phyloP scores from a whole-genome alignment of 2,329 filamentous ascomycete species.

The Cercospora berteroae region DNA sequence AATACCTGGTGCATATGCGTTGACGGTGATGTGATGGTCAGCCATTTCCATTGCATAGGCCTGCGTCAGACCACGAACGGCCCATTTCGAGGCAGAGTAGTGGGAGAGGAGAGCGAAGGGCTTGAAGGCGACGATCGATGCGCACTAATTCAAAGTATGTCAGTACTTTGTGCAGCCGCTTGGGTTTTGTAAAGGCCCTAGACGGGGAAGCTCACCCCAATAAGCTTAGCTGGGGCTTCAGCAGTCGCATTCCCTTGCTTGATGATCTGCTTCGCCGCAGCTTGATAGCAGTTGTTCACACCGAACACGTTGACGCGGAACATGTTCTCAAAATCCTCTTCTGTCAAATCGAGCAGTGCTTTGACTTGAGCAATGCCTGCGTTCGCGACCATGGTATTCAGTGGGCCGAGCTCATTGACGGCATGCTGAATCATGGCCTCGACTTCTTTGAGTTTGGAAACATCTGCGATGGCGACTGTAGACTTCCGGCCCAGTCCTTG shows the following conservation, averaged over 20 bases:
- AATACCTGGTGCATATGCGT: constrained; percentile 66
- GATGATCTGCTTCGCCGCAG: constrained; percentile 65
- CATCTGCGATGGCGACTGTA: constrained; percentile 59
- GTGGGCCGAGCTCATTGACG: constrained; percentile 54
- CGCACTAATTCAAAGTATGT: constrained; percentile 18
- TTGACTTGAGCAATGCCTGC: constrained; percentile 62
- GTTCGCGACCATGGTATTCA: constrained; percentile 58
- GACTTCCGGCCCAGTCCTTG: constrained; percentile 52
- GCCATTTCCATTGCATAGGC: constrained; percentile 66
- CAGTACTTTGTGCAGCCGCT: not conserved
- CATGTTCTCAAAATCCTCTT: constrained; percentile 58
- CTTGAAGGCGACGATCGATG: constrained; percentile 59
- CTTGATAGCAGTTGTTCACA: constrained; percentile 63
- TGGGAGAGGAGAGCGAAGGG: constrained; percentile 59
- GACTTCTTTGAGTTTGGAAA: constrained; percentile 57
- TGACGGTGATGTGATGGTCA: constrained; percentile 62
- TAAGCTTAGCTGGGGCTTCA: constrained; percentile 46
- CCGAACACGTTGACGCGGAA: constrained; percentile 65
- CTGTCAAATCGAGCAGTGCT: constrained; percentile 55
- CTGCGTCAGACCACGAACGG: constrained; percentile 65
- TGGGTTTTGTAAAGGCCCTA: not conserved
- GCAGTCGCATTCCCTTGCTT: constrained; percentile 52
- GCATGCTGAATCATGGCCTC: constrained; percentile 53
- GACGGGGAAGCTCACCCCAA: constrained; percentile 38
- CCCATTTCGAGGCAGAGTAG: constrained; percentile 66